These are phyloP conservation scores for Blyttiomyces sp. DNA, from an alignment of 371 early-diverging fungal species.

Conservation along the genomic window DNA sequence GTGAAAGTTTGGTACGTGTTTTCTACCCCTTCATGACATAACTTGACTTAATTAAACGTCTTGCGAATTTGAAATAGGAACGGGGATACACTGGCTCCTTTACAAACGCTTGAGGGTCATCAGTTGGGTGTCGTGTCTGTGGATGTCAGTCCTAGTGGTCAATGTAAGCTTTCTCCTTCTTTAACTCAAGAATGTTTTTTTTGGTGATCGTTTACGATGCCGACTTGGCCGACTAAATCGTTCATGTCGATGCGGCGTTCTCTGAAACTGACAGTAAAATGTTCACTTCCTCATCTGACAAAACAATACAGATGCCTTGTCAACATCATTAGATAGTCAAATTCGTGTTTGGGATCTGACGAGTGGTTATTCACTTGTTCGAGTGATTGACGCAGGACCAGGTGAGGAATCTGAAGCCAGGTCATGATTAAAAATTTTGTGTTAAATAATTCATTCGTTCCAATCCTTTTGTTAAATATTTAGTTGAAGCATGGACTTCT, in stretches of 20 bases:
- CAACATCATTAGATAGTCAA: constrained; percentile 77
- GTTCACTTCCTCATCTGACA: neutral
- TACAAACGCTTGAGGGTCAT: constrained; percentile 67
- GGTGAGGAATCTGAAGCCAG: constrained; percentile 24
- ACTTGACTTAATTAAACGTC: neutral
- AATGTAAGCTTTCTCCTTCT: no score
- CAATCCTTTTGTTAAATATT: neutral
- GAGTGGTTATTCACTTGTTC: constrained; percentile 40
- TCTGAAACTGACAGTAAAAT: no score
- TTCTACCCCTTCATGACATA: neutral
- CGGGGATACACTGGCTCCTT: constrained; percentile 55
- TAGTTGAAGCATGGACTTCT: constrained; percentile 75
- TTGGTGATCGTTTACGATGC: no score
- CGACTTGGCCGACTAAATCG: no score
- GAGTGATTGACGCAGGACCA: constrained; percentile 64
- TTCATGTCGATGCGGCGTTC: no score
- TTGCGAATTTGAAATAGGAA: constrained; percentile 47
- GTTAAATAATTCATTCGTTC: no score
- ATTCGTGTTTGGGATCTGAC: constrained; percentile 76
- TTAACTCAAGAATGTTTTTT: no score
- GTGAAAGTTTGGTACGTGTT: constrained; percentile 70
- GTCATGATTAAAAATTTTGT: neutral
- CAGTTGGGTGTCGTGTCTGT: constrained; percentile 76
- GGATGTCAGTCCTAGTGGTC: constrained; percentile 61
- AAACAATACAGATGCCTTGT: constrained; percentile 54